phyloP scores from a whole-genome alignment of 2,329 filamentous ascomycete species.

The Beauveria varroae region DNA sequence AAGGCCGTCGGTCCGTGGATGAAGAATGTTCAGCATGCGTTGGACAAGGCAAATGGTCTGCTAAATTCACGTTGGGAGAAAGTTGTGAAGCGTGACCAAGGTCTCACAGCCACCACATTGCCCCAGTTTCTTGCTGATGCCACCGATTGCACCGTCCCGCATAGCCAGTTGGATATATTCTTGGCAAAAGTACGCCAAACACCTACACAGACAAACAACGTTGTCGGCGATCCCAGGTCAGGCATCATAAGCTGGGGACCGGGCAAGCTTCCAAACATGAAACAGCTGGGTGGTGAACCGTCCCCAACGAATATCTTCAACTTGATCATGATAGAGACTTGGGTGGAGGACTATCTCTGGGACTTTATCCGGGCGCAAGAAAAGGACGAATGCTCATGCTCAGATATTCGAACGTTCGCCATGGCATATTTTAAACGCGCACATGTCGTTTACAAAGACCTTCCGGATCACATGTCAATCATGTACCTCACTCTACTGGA shows the following conservation, averaged over 20 bases:
- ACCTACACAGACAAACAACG: accelerated
- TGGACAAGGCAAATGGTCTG: neutral
- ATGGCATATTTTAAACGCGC: constrained; percentile 26
- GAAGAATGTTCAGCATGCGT: neutral
- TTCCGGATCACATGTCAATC: constrained; percentile 39
- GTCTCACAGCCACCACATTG: neutral
- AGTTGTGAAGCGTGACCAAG: neutral
- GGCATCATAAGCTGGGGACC: neutral
- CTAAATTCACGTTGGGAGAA: neutral
- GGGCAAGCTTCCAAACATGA: neutral
- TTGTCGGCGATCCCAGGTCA: neutral
- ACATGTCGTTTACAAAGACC: constrained; percentile 23
- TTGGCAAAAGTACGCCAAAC: neutral
- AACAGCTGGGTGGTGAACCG: neutral
- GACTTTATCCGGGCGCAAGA: constrained; percentile 26
- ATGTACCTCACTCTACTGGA: constrained; percentile 50
- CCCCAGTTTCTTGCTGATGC: neutral
- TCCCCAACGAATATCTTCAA: neutral
- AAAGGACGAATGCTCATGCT: constrained; percentile 19
- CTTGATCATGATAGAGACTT: constrained; percentile 37
- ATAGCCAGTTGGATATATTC: neutral
- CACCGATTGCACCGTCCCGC: neutral
- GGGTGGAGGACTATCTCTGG: constrained; percentile 35
- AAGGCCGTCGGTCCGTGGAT: constrained; percentile 9
- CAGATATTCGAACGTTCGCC: constrained; percentile 23